Evolutionary conservation across 1,284 basidiomycete species (phyloP).

Genomic region (Irpex lacteus): DNA sequence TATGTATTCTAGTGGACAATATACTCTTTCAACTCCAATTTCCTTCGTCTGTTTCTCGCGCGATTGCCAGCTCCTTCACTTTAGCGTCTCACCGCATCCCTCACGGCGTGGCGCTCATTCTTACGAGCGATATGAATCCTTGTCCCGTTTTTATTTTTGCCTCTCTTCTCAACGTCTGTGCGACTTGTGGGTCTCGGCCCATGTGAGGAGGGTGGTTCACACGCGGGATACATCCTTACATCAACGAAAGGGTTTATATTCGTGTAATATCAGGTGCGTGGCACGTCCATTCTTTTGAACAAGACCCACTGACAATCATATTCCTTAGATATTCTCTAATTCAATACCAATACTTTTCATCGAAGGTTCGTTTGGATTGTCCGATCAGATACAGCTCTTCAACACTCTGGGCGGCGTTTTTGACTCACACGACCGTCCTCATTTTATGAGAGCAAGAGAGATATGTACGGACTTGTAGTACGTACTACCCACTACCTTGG

Average conservation of each 20-base stretch:
- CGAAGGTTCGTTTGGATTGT: not conserved
- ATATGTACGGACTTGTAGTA: slow-evolving; percentile 18
- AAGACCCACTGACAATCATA: not conserved
- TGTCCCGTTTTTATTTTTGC: slow-evolving; percentile 44
- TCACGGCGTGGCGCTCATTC: slow-evolving; percentile 78
- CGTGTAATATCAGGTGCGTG: slow-evolving; percentile 4
- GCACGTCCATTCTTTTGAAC: not conserved
- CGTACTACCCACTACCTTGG: slow-evolving; percentile 20
- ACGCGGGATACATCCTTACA: slow-evolving; percentile 47
- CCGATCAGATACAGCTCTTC: slow-evolving; percentile 48
- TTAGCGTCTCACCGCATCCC: slow-evolving; percentile 65
- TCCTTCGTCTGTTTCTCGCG: not conserved
- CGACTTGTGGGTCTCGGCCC: slow-evolving; percentile 19
- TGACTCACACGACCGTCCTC: slow-evolving; percentile 71
- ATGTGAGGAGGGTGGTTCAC: slow-evolving; percentile 50
- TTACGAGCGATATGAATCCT: slow-evolving; percentile 65
- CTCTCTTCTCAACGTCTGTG: slow-evolving; percentile 33
- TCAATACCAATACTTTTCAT: not conserved
- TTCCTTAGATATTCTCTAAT: not conserved
- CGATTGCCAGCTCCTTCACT: slow-evolving; percentile 53
- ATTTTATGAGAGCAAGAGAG: slow-evolving; percentile 83
- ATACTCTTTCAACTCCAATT: slow-evolving; percentile 19
- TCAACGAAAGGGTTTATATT: not conserved
- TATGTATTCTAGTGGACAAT: slow-evolving; percentile 34
- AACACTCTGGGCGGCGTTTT: slow-evolving; percentile 86